Evolutionary conservation across 2,329 filamentous ascomycete species (phyloP).

Genomic region (Aureobasidium subglaciale): DNA sequence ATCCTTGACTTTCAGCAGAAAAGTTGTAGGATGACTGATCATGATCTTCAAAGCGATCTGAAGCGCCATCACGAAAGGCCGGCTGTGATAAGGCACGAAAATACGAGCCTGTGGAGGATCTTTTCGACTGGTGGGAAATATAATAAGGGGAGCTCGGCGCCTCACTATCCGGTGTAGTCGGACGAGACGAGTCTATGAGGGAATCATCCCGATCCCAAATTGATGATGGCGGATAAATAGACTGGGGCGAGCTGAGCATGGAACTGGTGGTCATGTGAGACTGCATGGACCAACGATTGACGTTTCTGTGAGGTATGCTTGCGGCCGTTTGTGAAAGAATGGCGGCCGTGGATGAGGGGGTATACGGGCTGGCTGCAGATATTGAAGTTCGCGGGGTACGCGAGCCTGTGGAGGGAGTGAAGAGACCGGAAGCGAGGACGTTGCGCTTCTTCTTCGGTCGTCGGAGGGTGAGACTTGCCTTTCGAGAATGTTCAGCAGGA

Average conservation of each 20-base stretch:
- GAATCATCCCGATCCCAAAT: conserved; percentile 66
- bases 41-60: conserved; percentile 7
- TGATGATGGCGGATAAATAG: conserved; percentile 49
- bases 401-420: conserved; percentile 35
- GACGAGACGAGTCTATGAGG: conserved; percentile 59
- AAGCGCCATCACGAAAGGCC: conserved; percentile 11
- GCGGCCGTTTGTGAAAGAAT: conserved; percentile 58
- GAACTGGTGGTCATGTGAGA: conserved; percentile 60
- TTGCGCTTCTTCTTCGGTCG: conserved; percentile 67
- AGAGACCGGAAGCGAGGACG: conserved; percentile 50
- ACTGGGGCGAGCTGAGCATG: conserved; percentile 72
- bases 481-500: conserved; percentile 33
- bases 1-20: conserved; percentile 2
- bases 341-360: conserved; percentile 45
- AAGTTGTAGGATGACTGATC: not conserved
- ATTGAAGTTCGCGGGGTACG: conserved; percentile 33
- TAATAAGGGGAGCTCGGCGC: conserved; percentile 53
- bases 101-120: conserved; percentile 41
- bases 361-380: conserved; percentile 30
- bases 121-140: conserved; percentile 52
- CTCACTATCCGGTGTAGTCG: conserved; percentile 74
- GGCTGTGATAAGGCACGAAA: conserved; percentile 17
- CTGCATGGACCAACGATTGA: conserved; percentile 58
- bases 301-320: conserved; percentile 46
- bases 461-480: conserved; percentile 33